These are phyloP conservation scores for Microbotryum saponariae DNA, from an alignment of 1,284 basidiomycete species.

Conservation along the genomic window DNA sequence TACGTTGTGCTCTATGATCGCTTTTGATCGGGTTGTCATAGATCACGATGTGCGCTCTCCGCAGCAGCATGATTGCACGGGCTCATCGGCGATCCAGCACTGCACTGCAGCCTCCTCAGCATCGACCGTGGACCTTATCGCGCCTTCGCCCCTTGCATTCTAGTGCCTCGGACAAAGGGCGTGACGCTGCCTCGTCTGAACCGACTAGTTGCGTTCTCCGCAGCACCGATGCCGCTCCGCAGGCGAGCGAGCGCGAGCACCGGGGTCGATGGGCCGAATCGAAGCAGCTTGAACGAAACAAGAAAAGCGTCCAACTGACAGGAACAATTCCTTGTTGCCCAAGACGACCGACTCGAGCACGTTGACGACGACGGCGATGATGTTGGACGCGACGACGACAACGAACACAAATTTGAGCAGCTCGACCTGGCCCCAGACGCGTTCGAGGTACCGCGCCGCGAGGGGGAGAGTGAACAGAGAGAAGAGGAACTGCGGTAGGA, in stretches of 20 bases:
- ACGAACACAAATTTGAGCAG: constrained; percentile 76
- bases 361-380: constrained; percentile 75
- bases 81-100: too few species aligned
- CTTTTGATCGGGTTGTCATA: too few species aligned
- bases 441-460: constrained; percentile 79
- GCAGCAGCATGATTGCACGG: too few species aligned
- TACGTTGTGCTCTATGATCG: too few species aligned
- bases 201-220: too few species aligned
- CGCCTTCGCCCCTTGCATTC: not conserved
- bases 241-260: not conserved
- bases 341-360: constrained; percentile 67
- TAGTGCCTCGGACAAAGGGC: too few species aligned
- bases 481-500: constrained; percentile 57
- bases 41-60: too few species aligned
- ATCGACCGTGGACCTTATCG: not conserved
- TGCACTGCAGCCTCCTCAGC: too few species aligned
- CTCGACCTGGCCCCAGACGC: constrained; percentile 84
- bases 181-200: too few species aligned
- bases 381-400: constrained; percentile 70
- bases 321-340: constrained; percentile 57
- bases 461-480: constrained; percentile 72
- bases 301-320: constrained; percentile 51
- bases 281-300: not conserved
- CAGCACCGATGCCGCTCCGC: too few species aligned
- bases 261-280: not conserved